Evolutionary conservation across 331 rosid genomes (phyloP).

Genomic region (Spiraea crenata): DNA sequence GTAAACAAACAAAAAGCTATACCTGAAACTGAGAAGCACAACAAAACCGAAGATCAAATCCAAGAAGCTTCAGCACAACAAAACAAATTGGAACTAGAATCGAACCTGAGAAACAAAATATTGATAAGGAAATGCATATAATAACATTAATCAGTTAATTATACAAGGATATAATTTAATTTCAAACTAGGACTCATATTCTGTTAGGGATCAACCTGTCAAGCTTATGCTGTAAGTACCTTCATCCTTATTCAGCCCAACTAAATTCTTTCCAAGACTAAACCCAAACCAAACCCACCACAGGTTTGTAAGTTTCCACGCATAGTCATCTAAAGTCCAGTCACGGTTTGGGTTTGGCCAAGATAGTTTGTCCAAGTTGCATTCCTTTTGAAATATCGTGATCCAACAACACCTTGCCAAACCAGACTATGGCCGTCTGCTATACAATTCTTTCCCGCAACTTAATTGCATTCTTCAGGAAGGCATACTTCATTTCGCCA

Average conservation of each 20-base stretch:
- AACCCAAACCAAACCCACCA: not conserved
- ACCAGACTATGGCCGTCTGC: not conserved
- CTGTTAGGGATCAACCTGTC: conserved; percentile 2
- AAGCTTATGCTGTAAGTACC: not conserved
- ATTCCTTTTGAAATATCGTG: not conserved
- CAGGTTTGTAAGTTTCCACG: not conserved
- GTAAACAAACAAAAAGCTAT: no score
- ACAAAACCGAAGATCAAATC: no score
- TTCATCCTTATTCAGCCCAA: not conserved
- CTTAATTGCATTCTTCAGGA: not conserved
- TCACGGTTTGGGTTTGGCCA: conserved; percentile 4
- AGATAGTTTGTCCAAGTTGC: not conserved
- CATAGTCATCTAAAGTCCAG: not conserved
- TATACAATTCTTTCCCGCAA: not conserved
- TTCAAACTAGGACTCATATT: conserved; percentile 1
- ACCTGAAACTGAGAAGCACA: no score
- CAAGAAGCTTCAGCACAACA: no score
- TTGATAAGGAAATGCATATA: not conserved
- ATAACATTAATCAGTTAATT: not conserved
- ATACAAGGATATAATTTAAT: not conserved
- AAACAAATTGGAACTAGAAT: no score
- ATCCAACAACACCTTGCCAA: not conserved
- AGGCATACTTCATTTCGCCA: not conserved
- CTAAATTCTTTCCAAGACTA: not conserved
- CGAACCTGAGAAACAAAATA: no score